Base-by-base conservation (phyloP, 805 yeast species). In the Candida krabiensis region DNA sequence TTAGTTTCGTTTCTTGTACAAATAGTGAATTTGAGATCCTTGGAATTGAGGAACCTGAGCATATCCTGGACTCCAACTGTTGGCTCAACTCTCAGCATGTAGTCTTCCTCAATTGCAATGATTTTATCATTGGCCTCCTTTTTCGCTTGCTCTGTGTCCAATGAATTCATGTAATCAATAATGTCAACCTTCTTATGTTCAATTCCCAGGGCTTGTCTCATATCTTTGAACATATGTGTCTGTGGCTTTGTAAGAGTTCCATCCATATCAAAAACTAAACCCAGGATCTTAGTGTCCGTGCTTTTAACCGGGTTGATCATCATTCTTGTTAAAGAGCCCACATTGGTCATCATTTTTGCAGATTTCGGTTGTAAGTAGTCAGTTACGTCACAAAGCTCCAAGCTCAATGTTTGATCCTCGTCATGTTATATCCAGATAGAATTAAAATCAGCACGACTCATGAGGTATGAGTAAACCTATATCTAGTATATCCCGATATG, bases 221-320 rank as follows among this genome's bases (percentile, higher is more conserved):
- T 81, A 32, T 76, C 77, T 9, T 49, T 45, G 40, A 64, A 64
- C 69, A 64, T 64, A 50, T 58, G 53, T 1, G 66, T 58, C 41
- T 81, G 87, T 1, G 88, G 87, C 11, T 74, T 61, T 46, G 85
- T 79, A 38, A 84, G 54, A 0, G 91, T 84, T 4, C 90, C 90
- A 55, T 84, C 91, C 91, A 84, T 83, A 51, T 84, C 91, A 53
- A 84, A 84, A 1, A 84, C 67, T 5, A 84, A 55, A 0, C 86
- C 86, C 47, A 26, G 19, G 13, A 46, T 35, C 14, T 28, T 46
- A 5, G 58, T 35, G 28, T 70, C 67, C 16, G 53, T 45, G 6
- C 45, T 26, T 3, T 32, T 15, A 2, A 22, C 12, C 2, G 63
- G 58, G 1, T 43, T 39, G n/a, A 58, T 36, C 6, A 59, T 40